Base-by-base conservation (phyloP, 2,329 filamentous ascomycete genomes). In the Colletotrichum orchidophilum region DNA sequence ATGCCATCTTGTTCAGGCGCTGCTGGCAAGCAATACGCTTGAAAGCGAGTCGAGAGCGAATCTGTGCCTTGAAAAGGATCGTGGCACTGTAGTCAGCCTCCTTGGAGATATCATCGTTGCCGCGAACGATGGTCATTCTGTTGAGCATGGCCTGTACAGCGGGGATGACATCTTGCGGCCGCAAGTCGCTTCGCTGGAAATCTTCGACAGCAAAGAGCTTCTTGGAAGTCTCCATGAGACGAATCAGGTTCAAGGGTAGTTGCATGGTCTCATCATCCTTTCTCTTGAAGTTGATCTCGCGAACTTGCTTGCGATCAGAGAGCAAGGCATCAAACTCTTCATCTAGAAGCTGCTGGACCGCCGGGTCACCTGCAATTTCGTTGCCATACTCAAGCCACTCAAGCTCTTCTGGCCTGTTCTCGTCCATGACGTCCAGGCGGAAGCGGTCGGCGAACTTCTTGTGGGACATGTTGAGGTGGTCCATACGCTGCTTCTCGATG, bases 11-110 rank as follows among this genome's bases (percentile, higher is more conserved):
- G 84, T 94, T 97, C 75, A 99, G 84, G 13, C 92, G 92, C 78
- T 97, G 92, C 75, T 95, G 89, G 65, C 94, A 92, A 55, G 97
- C 95, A 72, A 99, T 87, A 71, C 95, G 93, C 84, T 97, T 97
- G 89, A 95, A 99, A 0, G 96, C 94, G 67, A 99, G 87, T 63
- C 94, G 91, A 39, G 95, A 97, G 59, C 96, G 93, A 67, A 98
- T 83, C 77, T 97, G 92, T 13, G 94, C 94, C 85, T 98, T 98
- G 88, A 98, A 95, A 12, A 99, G 87, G 69, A 97, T 88, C 0
- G 95, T 98, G 3, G 97, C 94, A 77, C 94, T 98, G 59, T 90
- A 83, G 76, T 99, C 94, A 8, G 96, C 96, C 81, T 99, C 96
- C 54, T 85, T 80, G 0, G 96, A 98, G 68, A 99, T 90, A 0